A percentile compares a stretch with the other conserved stretches of the same genome.
These are phyloP conservation scores for Neonectria ditissima DNA, from an alignment of 2,329 filamentous ascomycete species.

Conservation along the genomic window DNA sequence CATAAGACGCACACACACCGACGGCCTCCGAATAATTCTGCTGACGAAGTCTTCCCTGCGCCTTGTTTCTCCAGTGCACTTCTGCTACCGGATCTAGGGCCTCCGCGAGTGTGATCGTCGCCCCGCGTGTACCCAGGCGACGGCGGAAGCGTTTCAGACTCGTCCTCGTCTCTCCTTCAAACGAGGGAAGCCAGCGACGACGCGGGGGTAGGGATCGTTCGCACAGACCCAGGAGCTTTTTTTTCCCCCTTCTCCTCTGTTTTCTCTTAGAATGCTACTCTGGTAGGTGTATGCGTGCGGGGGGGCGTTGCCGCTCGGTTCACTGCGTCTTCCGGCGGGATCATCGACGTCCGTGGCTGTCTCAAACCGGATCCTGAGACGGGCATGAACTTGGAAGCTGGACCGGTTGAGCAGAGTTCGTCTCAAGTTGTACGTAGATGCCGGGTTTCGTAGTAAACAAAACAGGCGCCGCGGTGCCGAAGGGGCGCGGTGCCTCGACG, in stretches of 20 bases:
- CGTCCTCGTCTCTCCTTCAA: background rate
- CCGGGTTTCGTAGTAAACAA: background rate
- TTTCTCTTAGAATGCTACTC: background rate
- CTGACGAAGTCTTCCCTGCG: constrained; percentile 1
- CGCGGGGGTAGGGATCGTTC: background rate
- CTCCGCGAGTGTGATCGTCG: constrained; percentile 23
- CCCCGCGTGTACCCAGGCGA: background rate
- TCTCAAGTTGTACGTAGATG: background rate
- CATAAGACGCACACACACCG: background rate
- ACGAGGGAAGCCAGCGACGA: constrained; percentile 1
- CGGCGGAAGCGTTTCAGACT: constrained; percentile 16
- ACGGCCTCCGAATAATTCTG: background rate
- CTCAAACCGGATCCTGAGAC: constrained; percentile 23
- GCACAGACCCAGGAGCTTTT: constrained; percentile 5
- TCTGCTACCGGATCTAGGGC: constrained; percentile 23
- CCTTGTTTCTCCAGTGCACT: constrained; percentile 12
- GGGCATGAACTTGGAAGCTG: background rate
- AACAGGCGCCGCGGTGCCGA: background rate
- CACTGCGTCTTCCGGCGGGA: constrained; percentile 6
- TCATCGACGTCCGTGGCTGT: constrained; percentile 7
- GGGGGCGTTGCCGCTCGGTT: constrained; percentile 1
- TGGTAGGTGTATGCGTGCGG: background rate
- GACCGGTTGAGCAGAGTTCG: background rate
- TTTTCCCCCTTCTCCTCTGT: background rate
- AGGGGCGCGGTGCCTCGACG: background rate